phyloP scores from a whole-genome alignment of 495 filamentous ascomycete genomes.

The Durotheca rogersii region DNA sequence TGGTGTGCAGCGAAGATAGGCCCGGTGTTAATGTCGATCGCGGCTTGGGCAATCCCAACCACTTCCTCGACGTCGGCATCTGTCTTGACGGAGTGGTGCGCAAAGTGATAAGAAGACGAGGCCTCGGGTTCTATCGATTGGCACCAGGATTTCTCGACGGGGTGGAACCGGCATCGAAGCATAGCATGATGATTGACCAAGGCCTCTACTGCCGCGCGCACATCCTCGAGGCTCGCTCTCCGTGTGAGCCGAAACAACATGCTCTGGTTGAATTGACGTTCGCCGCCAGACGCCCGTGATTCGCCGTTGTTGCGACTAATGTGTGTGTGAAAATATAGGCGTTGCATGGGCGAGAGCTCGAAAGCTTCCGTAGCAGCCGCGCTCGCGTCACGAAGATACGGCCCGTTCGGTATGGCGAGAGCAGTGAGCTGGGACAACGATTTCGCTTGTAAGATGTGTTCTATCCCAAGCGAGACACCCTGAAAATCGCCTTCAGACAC shows the following conservation, averaged over 20 bases:
- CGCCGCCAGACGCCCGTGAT: constrained; percentile 48
- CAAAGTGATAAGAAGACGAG: constrained; percentile 42
- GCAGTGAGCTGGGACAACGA: constrained; percentile 40
- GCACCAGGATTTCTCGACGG: constrained; percentile 40
- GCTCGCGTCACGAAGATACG: constrained; percentile 7
- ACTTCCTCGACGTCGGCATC: constrained; percentile 44
- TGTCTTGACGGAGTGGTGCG: constrained; percentile 38
- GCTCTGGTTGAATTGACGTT: constrained; percentile 75
- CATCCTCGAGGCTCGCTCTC: constrained; percentile 45
- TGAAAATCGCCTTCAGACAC: constrained; percentile 42
- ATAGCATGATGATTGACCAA: constrained; percentile 67
- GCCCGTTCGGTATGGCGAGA: constrained; percentile 14
- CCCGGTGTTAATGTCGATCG: constrained; percentile 42
- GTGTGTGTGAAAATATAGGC: constrained; percentile 61
- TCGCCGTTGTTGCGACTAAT: constrained; percentile 41
- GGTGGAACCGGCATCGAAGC: constrained; percentile 66
- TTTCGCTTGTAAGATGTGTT: constrained; percentile 25
- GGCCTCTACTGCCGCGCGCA: constrained; percentile 56
- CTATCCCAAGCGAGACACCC: constrained; percentile 39
- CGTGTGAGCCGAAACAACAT: constrained; percentile 60
- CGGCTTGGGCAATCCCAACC: constrained; percentile 39
- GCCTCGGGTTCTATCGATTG: constrained; percentile 44
- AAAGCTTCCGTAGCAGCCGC: constrained; percentile 54
- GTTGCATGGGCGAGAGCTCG: constrained; percentile 69
- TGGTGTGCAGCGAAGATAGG: constrained; percentile 43